Evolutionary conservation across 345 rosid genomes (phyloP), one percentile per base, ranked within the genome.

Genomic region (Mangifera indica): DNA sequence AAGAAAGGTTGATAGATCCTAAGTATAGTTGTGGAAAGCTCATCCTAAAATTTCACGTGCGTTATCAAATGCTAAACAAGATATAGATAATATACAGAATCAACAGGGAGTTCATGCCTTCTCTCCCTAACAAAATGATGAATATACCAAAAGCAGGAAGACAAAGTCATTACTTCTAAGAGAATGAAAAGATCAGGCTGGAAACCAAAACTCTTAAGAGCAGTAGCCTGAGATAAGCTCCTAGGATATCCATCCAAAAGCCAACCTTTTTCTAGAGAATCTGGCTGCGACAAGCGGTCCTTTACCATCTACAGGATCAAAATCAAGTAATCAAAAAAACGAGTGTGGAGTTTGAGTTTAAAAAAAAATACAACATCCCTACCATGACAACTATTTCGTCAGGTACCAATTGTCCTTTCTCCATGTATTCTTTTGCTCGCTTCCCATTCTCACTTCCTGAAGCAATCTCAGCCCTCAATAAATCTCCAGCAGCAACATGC

Each of bases 241-340:
- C 98, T 83, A 49, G 98, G 98, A 59, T 89, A 94, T 73, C 97
- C 98, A 89, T 94, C 98, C 75, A 94, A 81, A 80, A 94, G 97
- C 98, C 98, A 94, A 26, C 97, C 98, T 9, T 83, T 88, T 78
- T 87, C 84, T 73, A 80, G 74, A 72, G 97, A 85, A 83, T 94
- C 97, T 13, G 87, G 81, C 84, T 85, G 89, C 25, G 75, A 73
- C 20, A 94, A 77, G 56, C 93, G 91, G 42, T 92, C 91, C 86
- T 87, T 94, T 51, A 94, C 97, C 98, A 94, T 89, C 96, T 88
- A 57, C 66, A 78, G 61, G 12, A 73, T 29, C 34, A 80, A 76
- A 73, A 46, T 13, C 60, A 72, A 60, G 10, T 37, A 72, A 76
- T 65, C 49, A 78, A 60, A 71, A 68, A 24, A 29, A 59, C 10